Evolutionary conservation across 345 rosid genomes (phyloP).

Genomic region (Lagerstroemia speciosa): DNA sequence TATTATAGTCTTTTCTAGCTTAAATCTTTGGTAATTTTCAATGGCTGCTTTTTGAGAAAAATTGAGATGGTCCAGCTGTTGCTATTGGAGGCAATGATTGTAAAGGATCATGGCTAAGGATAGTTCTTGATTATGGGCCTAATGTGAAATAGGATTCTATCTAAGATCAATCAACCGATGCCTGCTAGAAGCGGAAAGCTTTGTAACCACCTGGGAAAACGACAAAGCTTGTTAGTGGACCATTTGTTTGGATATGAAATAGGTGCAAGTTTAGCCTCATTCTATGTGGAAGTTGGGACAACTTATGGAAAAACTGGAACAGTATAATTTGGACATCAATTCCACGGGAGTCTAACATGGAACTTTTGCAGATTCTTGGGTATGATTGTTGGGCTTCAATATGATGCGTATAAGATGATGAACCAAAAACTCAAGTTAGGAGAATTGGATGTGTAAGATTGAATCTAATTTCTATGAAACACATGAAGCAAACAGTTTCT

Average conservation of each 20-base stretch:
- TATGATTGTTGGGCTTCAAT: too few species aligned
- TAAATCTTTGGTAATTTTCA: neutral
- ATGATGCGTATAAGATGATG: neutral
- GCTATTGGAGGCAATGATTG: slow-evolving; percentile 18
- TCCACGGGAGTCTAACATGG: neutral
- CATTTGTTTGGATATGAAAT: slow-evolving; percentile 1
- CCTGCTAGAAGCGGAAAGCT: slow-evolving; percentile 5
- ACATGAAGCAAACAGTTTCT: neutral
- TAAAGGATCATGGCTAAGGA: slow-evolving; percentile 6
- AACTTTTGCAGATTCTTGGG: too few species aligned
- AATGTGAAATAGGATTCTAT: neutral
- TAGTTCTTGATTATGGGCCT: slow-evolving; percentile 20
- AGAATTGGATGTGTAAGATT: neutral
- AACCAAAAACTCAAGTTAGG: neutral
- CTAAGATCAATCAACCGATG: slow-evolving; percentile 15
- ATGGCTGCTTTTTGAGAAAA: slow-evolving; percentile 9
- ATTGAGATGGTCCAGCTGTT: slow-evolving; percentile 10
- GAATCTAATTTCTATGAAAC: neutral
- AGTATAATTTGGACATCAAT: neutral
- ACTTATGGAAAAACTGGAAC: neutral
- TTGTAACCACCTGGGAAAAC: slow-evolving; percentile 5
- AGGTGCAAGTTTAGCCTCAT: slow-evolving; percentile 3
- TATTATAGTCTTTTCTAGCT: neutral
- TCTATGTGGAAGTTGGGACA: neutral
- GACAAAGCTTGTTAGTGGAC: slow-evolving; percentile 10